Evolutionary conservation across 768 basidiomycete species (phyloP).

Genomic region (Hericium coralloides): DNA sequence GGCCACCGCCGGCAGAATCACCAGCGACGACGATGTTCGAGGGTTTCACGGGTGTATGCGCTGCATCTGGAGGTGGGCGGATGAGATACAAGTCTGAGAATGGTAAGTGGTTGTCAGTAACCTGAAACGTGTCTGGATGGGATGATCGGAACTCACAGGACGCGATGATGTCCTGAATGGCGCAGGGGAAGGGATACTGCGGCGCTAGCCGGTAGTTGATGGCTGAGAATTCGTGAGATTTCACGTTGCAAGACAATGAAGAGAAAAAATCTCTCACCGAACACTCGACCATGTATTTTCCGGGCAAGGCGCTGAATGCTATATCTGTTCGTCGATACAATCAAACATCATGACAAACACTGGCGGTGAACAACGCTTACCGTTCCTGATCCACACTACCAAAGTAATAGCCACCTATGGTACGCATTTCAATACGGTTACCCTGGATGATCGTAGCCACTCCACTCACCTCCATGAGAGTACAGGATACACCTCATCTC

Average conservation of each 20-base stretch:
- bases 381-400: slow-evolving; percentile 74
- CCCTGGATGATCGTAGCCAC: no score
- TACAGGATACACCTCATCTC: slow-evolving; percentile 80
- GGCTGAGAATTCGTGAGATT: slow-evolving; percentile 30
- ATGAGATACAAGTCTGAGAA: slow-evolving; percentile 79
- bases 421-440: not conserved
- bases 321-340: slow-evolving; percentile 31
- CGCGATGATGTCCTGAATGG: slow-evolving; percentile 80
- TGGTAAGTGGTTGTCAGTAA: not conserved
- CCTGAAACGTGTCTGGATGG: not conserved
- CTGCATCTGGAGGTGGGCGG: slow-evolving; percentile 69
- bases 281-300: slow-evolving; percentile 88
- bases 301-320: slow-evolving; percentile 79
- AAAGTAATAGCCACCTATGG: slow-evolving; percentile 72
- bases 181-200: slow-evolving; percentile 95
- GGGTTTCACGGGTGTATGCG: slow-evolving; percentile 75
- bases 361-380: slow-evolving; percentile 20
- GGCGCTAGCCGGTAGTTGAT: slow-evolving; percentile 85
- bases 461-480: slow-evolving; percentile 56
- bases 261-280: slow-evolving; percentile 37
- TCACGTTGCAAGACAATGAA: slow-evolving; percentile 1
- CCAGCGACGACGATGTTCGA: slow-evolving; percentile 79
- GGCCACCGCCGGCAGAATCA: slow-evolving; percentile 89
- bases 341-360: not conserved
- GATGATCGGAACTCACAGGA: slow-evolving; percentile 49